Base-by-base conservation (phyloP, 345 rosid species). In the Brassica carinata region DNA sequence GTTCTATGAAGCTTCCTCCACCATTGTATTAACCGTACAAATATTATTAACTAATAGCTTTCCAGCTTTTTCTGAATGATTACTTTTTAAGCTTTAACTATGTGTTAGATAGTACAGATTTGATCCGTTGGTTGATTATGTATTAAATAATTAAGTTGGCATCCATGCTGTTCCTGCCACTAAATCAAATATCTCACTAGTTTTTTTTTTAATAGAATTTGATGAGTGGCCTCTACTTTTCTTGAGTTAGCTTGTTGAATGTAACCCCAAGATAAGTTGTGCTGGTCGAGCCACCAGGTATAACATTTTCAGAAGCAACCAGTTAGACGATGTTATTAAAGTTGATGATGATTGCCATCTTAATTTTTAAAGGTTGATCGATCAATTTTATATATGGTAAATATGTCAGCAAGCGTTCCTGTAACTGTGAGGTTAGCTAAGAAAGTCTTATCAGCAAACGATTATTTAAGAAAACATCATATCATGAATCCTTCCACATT, bases 1-100 rank as follows among this genome's bases (percentile, higher is more conserved):
- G 69, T 67, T 73, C 55, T 31, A 59, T 19, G 82, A 79, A 73
- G 78, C 78, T 73, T 79, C 82, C 73, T 79, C 26, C 17, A 64
- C 64, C 65, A 27, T 51, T 59, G 9, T 4, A 23, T 59, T 10
- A 61, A 71, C 70, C 76, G 26, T 55, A 51, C 76, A 71, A 1
- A 40, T 59, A 43, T 8, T 45, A 69, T 77, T 31, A 45, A 48
- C 15, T 63, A 36, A 72, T 55, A 78, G 72, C 61, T 72, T 72
- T 72, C 72, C 77, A 72, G 73, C 61, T 65, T 65, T 36, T 31
- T 77, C 55, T 78, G 58, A 40, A 79, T 59, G 69, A 79, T 79
- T 73, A 73, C 61, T 67, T 79, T 79, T 64, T 64, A 31, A 7
- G 43, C 8, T 31, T 7, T 38, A 73, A 67, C 13, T 73, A 73